Conservation (phyloP, 2,329 filamentous ascomycete species). For the Coleophoma eucalyptorum region DNA sequence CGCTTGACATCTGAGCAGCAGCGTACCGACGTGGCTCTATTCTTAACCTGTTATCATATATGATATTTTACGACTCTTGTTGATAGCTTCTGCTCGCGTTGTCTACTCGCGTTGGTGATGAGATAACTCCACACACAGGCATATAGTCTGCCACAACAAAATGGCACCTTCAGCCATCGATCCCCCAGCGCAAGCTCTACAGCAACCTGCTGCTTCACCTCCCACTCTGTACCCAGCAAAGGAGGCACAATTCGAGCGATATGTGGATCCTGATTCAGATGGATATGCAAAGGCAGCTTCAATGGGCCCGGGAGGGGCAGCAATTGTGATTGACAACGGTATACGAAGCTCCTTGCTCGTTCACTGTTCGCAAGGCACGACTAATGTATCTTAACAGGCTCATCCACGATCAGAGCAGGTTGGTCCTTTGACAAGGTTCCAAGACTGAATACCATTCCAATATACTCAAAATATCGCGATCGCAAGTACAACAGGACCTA, state of each 20-base stretch:
- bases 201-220: slow-evolving; percentile 45
- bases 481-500: slow-evolving; percentile 90
- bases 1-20: no score
- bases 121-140: slow-evolving; percentile 31
- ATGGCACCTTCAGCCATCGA: slow-evolving; percentile 29
- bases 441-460: slow-evolving; percentile 75
- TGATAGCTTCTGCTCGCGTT: no score
- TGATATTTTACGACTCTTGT: no score
- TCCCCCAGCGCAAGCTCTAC: slow-evolving; percentile 28
- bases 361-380: slow-evolving; percentile 6
- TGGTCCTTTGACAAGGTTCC: slow-evolving; percentile 93
- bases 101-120: slow-evolving; percentile 37
- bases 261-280: slow-evolving; percentile 52
- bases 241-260: slow-evolving; percentile 58
- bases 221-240: slow-evolving; percentile 56
- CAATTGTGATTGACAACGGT: slow-evolving; percentile 99
- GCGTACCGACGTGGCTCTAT: no score
- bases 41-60: no score
- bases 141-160: slow-evolving; percentile 3
- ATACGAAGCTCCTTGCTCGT: slow-evolving; percentile 12
- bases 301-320: slow-evolving; percentile 51
- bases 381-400: slow-evolving; percentile 52
- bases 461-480: slow-evolving; percentile 94
- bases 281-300: slow-evolving; percentile 61
- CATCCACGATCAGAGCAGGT: slow-evolving; percentile 83